Conservation (phyloP, 2,329 filamentous ascomycete species). For the Colletotrichum zoysiae region DNA sequence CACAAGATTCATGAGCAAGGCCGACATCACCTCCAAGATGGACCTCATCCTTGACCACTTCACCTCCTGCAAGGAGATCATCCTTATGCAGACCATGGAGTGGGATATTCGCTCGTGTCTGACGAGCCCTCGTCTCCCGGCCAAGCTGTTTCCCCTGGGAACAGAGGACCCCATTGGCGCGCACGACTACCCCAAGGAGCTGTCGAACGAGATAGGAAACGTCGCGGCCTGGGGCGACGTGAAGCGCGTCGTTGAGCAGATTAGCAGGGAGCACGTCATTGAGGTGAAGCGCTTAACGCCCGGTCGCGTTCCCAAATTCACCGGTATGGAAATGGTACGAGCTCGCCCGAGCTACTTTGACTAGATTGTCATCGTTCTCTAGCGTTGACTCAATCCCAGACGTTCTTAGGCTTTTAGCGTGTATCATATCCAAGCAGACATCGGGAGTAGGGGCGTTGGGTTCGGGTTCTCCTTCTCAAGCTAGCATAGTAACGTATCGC, state of each 20-base stretch:
- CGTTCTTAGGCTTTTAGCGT: constrained; percentile 10
- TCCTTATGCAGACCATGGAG: constrained; percentile 36
- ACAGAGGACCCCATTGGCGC: constrained; percentile 32
- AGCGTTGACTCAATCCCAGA: not conserved
- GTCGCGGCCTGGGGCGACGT: constrained; percentile 37
- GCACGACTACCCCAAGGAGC: constrained; percentile 32
- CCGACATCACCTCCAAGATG: constrained; percentile 15
- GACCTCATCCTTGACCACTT: constrained; percentile 31
- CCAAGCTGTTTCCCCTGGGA: constrained; percentile 21
- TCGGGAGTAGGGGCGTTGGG: constrained; percentile 31
- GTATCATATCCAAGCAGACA: constrained; percentile 25
- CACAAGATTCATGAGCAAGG: constrained; percentile 32
- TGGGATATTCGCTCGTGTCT: constrained; percentile 29
- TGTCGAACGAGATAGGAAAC: constrained; percentile 22
- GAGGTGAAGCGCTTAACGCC: constrained; percentile 15
- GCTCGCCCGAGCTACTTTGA: constrained; percentile 33
- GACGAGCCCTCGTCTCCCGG: constrained; percentile 18
- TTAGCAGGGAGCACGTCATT: constrained; percentile 31
- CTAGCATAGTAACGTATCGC: constrained; percentile 5
- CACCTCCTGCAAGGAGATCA: constrained; percentile 35
- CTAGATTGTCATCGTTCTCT: constrained; percentile 4
- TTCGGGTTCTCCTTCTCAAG: constrained; percentile 4
- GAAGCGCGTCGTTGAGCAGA: constrained; percentile 24
- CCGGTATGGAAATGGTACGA: constrained; percentile 36
- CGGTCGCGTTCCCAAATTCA: constrained; percentile 25